Evolutionary conservation across 2,329 filamentous ascomycete genomes (phyloP).

Genomic region (Ophiostoma tasmaniense): DNA sequence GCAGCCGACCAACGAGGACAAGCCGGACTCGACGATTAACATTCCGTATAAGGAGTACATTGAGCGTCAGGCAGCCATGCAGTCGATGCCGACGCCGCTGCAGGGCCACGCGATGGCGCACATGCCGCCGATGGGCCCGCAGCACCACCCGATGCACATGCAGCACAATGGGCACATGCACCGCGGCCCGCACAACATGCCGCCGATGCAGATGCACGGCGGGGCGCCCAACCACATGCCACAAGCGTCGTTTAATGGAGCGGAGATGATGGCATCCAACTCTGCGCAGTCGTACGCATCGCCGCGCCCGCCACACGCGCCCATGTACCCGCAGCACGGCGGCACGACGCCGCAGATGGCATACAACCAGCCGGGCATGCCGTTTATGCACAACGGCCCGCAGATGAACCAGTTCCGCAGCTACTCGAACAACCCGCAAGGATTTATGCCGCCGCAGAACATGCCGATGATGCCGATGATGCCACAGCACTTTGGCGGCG

Average conservation of each 20-base stretch:
- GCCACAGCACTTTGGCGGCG: conserved; percentile 71
- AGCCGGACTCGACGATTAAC: conserved; percentile 53
- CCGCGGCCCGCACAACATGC: conserved; percentile 60
- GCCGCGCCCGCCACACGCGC: conserved; percentile 63
- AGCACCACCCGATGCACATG: conserved; percentile 70
- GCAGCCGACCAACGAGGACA: conserved; percentile 52
- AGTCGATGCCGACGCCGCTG: conserved; percentile 49
- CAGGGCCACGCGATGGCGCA: conserved; percentile 50
- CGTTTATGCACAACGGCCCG: conserved; percentile 60
- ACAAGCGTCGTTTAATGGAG: conserved; percentile 56
- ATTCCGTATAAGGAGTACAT: conserved; percentile 71
- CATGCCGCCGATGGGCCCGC: conserved; percentile 66
- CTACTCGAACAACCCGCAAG: conserved; percentile 63
- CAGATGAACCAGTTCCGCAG: conserved; percentile 64
- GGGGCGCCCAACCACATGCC: conserved; percentile 57
- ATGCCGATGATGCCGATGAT: conserved; percentile 75
- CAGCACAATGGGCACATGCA: conserved; percentile 61
- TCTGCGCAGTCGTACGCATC: conserved; percentile 80
- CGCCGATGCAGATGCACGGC: conserved; percentile 64
- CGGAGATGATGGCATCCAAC: conserved; percentile 79
- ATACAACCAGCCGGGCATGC: conserved; percentile 61
- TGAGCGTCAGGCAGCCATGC: conserved; percentile 50
- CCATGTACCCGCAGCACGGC: conserved; percentile 62
- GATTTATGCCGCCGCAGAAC: conserved; percentile 64
- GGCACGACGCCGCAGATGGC: conserved; percentile 60